These are phyloP conservation scores for Cotoneaster glaucophyllus DNA, from an alignment of 306 rosid species.

Conservation along the genomic window DNA sequence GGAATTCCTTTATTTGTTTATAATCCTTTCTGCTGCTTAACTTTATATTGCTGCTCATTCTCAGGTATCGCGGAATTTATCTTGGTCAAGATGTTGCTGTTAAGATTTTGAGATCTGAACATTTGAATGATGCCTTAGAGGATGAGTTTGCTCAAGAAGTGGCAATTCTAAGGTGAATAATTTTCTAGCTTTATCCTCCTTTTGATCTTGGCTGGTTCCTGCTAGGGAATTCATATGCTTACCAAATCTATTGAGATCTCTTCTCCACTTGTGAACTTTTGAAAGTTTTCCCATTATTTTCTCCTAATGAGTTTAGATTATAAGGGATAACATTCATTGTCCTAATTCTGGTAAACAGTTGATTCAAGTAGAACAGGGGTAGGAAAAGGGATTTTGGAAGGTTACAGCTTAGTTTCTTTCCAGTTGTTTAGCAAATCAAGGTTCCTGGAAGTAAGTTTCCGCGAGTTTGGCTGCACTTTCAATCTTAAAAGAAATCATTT, in stretches of 20 bases:
- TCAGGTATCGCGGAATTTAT: constrained; percentile 79
- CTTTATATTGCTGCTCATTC: constrained; percentile 13
- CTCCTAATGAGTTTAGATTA: neutral
- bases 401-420: neutral
- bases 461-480: neutral
- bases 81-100: constrained; percentile 93
- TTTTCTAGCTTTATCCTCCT: neutral
- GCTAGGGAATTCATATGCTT: neutral
- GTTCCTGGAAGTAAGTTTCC: neutral
- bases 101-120: constrained; percentile 84
- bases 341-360: neutral
- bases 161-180: constrained; percentile 69
- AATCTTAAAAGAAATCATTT: neutral
- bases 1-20: neutral
- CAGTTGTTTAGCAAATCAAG: neutral
- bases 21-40: constrained; percentile 4
- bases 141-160: constrained; percentile 97
- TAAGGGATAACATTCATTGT: neutral
- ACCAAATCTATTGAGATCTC: neutral
- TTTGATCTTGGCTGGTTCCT: neutral
- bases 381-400: neutral
- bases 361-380: neutral
- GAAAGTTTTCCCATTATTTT: neutral
- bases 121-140: constrained; percentile 72
- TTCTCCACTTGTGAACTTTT: neutral